Base-by-base conservation (phyloP, 2,329 filamentous ascomycete species). In the Neodidymelliopsis sp. region DNA sequence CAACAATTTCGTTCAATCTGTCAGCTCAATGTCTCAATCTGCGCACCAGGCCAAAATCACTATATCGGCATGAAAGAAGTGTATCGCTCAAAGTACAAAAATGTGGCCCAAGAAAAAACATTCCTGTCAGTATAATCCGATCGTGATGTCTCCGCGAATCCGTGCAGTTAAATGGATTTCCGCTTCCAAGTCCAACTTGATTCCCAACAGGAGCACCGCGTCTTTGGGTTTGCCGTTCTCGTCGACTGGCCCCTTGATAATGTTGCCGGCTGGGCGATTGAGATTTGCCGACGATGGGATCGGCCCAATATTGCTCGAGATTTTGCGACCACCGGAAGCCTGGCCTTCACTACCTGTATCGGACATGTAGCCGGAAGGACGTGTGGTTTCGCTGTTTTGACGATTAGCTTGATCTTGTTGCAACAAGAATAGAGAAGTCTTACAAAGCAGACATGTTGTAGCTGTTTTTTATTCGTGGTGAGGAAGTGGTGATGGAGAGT, bases 161-260 rank as follows among this genome's bases (percentile, higher is more conserved):
- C 83, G 71, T 37, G 83, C 83, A 13, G 82, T 85, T 55, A 85
- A 70, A 65, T 86, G 82, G 31, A 85, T 80, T 65, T 85, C 83
- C 11, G 83, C 83, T 66, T 86, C 83, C 15, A 85, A 71, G 63
- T 86, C 83, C 25, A 86, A 75, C 75, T 86, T 85, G 74, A 85
- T 84, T 46, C 83, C 83, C 27, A 86, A 75, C 59, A 85, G 75
- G 31, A 85, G 74, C 2, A 81, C 82, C 4, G 83, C 81, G 29
- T 79, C 70, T 71, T 83, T 85, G 50, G 81, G 74, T 59, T 82
- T 80, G 51, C 83, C 82, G 43, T 84, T 72, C 22, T 81, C 79
- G 53, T 84, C 81, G 23, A 79, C 78, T 11, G 82, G 77, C 9
- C 83, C 83, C 67, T 79, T 81, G 54, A 85, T 78, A 24, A 85